A percentile compares a stretch with the other conserved stretches of the same genome.
Evolutionary conservation across 192 early-diverging fungal genomes (phyloP).

Genomic region (Jimgerdemannia flammicorona): DNA sequence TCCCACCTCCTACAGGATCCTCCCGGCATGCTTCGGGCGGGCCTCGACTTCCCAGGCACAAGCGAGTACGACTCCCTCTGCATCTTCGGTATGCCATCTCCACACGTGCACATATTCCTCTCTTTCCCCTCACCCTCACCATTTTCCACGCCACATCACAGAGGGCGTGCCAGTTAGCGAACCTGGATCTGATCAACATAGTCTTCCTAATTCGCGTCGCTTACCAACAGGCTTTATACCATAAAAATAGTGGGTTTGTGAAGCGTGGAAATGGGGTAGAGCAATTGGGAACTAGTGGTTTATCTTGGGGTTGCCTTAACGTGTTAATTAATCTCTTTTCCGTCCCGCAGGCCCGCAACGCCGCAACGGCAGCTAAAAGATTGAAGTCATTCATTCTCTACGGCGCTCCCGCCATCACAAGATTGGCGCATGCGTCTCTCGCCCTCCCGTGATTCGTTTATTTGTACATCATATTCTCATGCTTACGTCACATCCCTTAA

Average conservation of each 20-base stretch:
- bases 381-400: slow-evolving; percentile 71
- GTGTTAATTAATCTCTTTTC: no score
- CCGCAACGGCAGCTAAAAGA: slow-evolving; percentile 53
- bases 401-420: slow-evolving; percentile 37
- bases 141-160: slow-evolving; percentile 11
- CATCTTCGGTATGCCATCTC: slow-evolving; percentile 54
- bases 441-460: background rate
- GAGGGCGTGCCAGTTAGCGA: slow-evolving; percentile 84
- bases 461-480: slow-evolving; percentile 1
- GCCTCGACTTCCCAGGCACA: slow-evolving; percentile 79
- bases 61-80: slow-evolving; percentile 61
- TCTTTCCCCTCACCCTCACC: background rate
- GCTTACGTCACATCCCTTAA: no score
- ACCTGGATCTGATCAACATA: slow-evolving; percentile 86
- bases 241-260: background rate
- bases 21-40: slow-evolving; percentile 51
- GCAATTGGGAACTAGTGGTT: background rate
- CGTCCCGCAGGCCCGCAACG: no score
- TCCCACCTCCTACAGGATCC: slow-evolving; percentile 2
- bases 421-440: slow-evolving; percentile 43
- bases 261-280: no score
- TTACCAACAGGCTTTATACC: slow-evolving; percentile 45
- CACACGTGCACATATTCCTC: no score
- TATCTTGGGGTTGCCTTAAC: no score
- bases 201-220: slow-evolving; percentile 43